Conservation (phyloP, 352 stramenopile genomes). For the Phytophthora colocasiae region DNA sequence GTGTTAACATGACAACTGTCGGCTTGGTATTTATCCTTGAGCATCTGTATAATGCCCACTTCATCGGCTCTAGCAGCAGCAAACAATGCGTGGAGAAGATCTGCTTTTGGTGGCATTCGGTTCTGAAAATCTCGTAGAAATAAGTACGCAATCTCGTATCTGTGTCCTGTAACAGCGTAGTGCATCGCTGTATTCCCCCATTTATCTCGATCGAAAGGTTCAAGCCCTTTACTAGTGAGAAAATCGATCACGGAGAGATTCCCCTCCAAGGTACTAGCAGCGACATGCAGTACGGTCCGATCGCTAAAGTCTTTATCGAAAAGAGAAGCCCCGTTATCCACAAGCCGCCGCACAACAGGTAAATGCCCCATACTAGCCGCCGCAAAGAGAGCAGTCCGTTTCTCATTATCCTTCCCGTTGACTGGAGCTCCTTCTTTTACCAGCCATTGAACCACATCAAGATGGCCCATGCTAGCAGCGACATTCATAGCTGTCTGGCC, state of each 20-base stretch:
- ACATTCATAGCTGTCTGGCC: too few relatives aligned
- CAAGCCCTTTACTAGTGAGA: background rate
- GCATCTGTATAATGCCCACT: background rate
- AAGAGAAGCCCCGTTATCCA: background rate
- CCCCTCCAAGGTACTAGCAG: background rate
- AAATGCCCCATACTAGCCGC: constrained; percentile 2
- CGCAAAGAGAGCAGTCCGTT: background rate
- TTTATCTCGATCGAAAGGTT: background rate
- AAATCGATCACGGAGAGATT: background rate
- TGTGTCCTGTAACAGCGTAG: background rate
- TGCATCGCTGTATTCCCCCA: constrained; percentile 6
- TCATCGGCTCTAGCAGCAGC: constrained; percentile 1
- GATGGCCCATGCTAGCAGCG: too few relatives aligned
- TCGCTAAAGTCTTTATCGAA: background rate
- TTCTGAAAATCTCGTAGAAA: background rate
- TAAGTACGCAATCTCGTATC: constrained; percentile 2
- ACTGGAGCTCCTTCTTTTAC: too few relatives aligned
- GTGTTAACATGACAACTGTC: background rate
- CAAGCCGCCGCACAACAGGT: background rate
- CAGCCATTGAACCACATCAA: too few relatives aligned
- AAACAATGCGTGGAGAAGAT: background rate
- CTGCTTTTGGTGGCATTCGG: background rate
- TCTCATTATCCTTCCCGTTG: too few relatives aligned
- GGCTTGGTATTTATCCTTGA: background rate
- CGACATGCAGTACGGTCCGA: constrained; percentile 5